These are phyloP conservation scores for Aegilops umbellulata DNA, from an alignment of 176 grass and related monocot species.

Conservation along the genomic window DNA sequence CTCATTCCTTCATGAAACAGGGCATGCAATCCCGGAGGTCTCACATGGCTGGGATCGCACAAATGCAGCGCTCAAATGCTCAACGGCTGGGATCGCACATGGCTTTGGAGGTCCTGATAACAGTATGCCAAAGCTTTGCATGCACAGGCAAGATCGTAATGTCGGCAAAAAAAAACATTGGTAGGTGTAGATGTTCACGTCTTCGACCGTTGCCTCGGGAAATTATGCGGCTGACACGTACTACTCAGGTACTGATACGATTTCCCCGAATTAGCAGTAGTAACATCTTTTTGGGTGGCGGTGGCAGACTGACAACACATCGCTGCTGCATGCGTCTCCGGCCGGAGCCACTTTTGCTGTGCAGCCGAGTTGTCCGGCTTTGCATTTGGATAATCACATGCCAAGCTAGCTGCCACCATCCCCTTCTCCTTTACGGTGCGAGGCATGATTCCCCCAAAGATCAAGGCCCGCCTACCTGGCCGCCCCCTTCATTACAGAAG, in stretches of 20 bases:
- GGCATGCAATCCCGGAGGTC: background rate
- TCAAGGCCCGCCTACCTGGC: slow-evolving; percentile 53
- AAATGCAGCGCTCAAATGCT: background rate
- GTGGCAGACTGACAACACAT: slow-evolving; percentile 52
- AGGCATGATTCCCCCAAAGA: slow-evolving; percentile 37
- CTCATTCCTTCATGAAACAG: background rate
- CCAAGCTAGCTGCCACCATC: slow-evolving; percentile 57
- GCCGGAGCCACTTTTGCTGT: slow-evolving; percentile 53
- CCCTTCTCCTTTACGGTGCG: slow-evolving; percentile 40
- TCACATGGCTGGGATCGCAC: background rate
- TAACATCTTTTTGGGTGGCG: slow-evolving; percentile 24
- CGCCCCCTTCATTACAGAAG: slow-evolving; percentile 43
- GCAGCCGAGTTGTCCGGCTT: slow-evolving; percentile 61
- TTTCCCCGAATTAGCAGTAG: slow-evolving; percentile 22
- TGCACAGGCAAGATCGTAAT: background rate
- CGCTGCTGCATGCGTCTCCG: slow-evolving; percentile 13
- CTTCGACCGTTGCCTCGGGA: background rate
- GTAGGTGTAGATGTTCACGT: background rate
- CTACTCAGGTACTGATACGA: background rate
- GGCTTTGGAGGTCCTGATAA: background rate
- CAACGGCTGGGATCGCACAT: background rate
- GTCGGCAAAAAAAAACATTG: slow-evolving; percentile 17
- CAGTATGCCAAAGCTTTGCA: background rate
- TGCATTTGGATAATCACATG: slow-evolving; percentile 73
- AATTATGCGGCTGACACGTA: background rate